Evolutionary conservation across 2,329 filamentous ascomycete genomes (phyloP).

Genomic region (Ceratocystis alfenasii): DNA sequence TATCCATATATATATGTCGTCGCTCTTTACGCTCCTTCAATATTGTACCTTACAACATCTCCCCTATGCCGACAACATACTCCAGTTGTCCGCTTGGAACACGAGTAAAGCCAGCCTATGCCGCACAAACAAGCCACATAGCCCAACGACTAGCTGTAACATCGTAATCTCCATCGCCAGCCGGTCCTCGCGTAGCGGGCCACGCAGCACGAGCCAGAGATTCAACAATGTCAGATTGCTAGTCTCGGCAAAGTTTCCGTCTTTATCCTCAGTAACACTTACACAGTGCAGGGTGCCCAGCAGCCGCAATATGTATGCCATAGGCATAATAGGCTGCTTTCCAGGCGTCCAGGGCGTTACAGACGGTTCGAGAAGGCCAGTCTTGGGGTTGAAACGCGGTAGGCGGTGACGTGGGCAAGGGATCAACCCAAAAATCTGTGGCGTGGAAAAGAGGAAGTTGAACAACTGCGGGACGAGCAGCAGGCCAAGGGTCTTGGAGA

Average conservation of each 20-base stretch:
- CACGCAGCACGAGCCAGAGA: conserved; percentile 91
- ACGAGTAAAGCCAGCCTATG: conserved; percentile 78
- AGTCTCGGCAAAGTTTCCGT: conserved; percentile 62
- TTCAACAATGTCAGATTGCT: conserved; percentile 91
- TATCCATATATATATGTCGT: not conserved
- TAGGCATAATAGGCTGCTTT: conserved; percentile 52
- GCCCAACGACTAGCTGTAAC: conserved; percentile 65
- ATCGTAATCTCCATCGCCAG: conserved; percentile 66
- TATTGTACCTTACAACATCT: not conserved
- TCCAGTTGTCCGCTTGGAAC: conserved; percentile 73
- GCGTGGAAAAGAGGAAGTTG: conserved; percentile 89
- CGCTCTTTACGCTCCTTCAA: too few relatives aligned
- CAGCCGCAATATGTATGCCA: conserved; percentile 54
- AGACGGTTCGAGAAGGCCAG: conserved; percentile 76
- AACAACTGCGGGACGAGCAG: conserved; percentile 87
- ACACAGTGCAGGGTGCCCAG: conserved; percentile 58
- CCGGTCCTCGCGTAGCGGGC: conserved; percentile 75
- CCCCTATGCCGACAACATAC: conserved; percentile 12
- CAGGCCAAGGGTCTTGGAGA: conserved; percentile 89
- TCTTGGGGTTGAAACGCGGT: conserved; percentile 74
- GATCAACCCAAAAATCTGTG: conserved; percentile 80
- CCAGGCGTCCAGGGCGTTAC: conserved; percentile 60
- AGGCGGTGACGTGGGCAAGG: conserved; percentile 89
- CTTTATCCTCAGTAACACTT: conserved; percentile 52
- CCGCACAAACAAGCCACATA: conserved; percentile 73